phyloP scores from a whole-genome alignment of 768 basidiomycete genomes.

The Suillus subalutaceus region DNA sequence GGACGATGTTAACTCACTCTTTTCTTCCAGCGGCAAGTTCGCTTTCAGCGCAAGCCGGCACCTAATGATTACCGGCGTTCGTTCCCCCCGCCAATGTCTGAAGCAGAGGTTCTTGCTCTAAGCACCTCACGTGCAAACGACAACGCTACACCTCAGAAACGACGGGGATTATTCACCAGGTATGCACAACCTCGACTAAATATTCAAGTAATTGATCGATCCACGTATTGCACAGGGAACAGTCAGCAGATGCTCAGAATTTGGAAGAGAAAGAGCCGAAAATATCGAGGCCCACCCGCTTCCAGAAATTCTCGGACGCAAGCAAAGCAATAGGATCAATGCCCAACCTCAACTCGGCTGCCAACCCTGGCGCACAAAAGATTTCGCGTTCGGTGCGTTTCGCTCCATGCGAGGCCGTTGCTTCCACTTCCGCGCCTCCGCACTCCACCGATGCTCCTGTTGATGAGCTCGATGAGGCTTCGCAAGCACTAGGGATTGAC shows the following conservation, averaged over 20 bases:
- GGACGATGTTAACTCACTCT: background rate
- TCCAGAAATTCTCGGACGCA: slow-evolving; percentile 22
- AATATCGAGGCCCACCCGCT: slow-evolving; percentile 13
- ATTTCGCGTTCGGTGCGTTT: background rate
- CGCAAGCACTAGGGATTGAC: slow-evolving; percentile 13
- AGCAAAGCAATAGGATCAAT: slow-evolving; percentile 25
- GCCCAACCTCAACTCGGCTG: slow-evolving; percentile 22
- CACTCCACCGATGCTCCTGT: background rate
- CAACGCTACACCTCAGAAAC: slow-evolving; percentile 12
- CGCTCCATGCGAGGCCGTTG: background rate
- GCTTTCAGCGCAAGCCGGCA: slow-evolving; percentile 23
- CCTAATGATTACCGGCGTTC: slow-evolving; percentile 6
- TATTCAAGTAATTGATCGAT: background rate
- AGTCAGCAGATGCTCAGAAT: slow-evolving; percentile 6
- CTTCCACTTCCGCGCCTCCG: background rate
- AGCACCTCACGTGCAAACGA: slow-evolving; percentile 7
- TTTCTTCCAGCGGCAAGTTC: slow-evolving; percentile 21
- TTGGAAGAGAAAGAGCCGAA: slow-evolving; percentile 14
- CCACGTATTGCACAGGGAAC: slow-evolving; percentile 15
- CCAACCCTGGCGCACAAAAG: background rate
- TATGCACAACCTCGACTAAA: slow-evolving; percentile 5
- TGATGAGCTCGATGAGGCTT: background rate
- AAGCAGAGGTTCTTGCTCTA: background rate
- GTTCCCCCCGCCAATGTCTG: slow-evolving; percentile 16
- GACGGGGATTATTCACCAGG: slow-evolving; percentile 26